Conservation (phyloP, 108 stramenopile genomes). For the Nitzschia sp. region DNA sequence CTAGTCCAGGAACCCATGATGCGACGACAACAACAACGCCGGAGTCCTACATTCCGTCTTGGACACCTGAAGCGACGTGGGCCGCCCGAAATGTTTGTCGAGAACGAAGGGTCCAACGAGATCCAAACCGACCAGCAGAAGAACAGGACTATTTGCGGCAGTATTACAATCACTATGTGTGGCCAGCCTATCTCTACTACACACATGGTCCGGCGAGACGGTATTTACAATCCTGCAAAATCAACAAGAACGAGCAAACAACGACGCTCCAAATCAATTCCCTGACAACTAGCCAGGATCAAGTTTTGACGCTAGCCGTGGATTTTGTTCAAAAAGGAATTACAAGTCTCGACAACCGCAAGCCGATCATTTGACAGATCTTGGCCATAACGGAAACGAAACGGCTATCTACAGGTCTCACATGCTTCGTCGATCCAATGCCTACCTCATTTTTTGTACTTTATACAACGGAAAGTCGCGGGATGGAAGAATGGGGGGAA, state of each 20-base stretch:
- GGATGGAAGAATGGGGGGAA: too few relatives aligned
- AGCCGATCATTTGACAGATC: too few relatives aligned
- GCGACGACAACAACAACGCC: not conserved
- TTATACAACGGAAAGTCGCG: too few relatives aligned
- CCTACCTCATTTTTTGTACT: too few relatives aligned
- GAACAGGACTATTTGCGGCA: not conserved
- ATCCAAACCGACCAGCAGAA: not conserved
- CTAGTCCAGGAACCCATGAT: not conserved
- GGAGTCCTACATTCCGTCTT: not conserved
- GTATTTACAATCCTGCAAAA: too few relatives aligned
- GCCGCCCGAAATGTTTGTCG: not conserved
- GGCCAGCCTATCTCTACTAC: not conserved
- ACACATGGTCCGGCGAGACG: not conserved
- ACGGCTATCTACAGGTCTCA: too few relatives aligned
- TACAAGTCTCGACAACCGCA: too few relatives aligned
- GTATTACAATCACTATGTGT: not conserved
- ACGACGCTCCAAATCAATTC: not conserved
- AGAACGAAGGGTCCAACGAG: conserved; percentile 2
- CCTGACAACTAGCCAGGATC: not conserved
- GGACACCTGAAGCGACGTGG: not conserved
- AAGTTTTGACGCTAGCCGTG: not conserved
- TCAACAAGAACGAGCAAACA: too few relatives aligned
- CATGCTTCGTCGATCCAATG: too few relatives aligned
- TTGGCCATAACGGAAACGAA: too few relatives aligned
- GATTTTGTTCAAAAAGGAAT: not conserved